Percentiles rank a stretch among this genome's conserved stretches.
Evolutionary conservation across 768 basidiomycete genomes (phyloP).

Genomic region (Clavulina sp.): DNA sequence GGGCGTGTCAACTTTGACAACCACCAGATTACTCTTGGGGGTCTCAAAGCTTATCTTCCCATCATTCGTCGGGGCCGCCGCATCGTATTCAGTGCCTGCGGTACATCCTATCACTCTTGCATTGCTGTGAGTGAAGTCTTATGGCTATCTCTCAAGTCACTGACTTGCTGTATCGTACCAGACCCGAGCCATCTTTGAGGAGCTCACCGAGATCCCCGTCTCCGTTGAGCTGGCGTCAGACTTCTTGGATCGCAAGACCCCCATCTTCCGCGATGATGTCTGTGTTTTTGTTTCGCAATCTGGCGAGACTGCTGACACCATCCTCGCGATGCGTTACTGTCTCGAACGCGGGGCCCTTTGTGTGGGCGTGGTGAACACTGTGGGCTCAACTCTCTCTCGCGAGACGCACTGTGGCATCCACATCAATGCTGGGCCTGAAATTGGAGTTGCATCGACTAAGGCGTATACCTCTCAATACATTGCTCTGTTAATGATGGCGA

Average conservation of each 20-base stretch:
- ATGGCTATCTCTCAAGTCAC: not conserved
- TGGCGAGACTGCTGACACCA: constrained; percentile 97
- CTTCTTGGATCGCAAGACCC: constrained; percentile 96
- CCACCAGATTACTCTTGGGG: constrained; percentile 82
- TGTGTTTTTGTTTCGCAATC: constrained; percentile 94
- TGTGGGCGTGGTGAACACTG: constrained; percentile 96
- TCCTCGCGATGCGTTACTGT: constrained; percentile 90
- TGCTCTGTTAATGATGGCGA: constrained; percentile 94
- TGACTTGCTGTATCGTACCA: constrained; percentile 7
- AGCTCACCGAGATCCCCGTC: constrained; percentile 96
- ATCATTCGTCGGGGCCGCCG: constrained; percentile 90
- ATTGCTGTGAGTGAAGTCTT: constrained; percentile 34
- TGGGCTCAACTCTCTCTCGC: constrained; percentile 92
- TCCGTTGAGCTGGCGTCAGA: constrained; percentile 94
- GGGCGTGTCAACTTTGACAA: constrained; percentile 97
- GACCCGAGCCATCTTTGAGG: constrained; percentile 94
- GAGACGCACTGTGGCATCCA: constrained; percentile 99
- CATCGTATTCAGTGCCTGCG: constrained; percentile 95
- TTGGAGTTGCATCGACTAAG: constrained; percentile 98
- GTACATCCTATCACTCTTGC: constrained; percentile 95
- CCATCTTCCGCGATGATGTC: constrained; percentile 97
- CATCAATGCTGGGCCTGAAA: constrained; percentile 97
- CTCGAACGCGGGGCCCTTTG: constrained; percentile 91
- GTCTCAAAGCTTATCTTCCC: constrained; percentile 83
- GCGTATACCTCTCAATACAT: constrained; percentile 99